Conservation (phyloP, 2,329 filamentous ascomycete genomes). For the Xylaria digitata region DNA sequence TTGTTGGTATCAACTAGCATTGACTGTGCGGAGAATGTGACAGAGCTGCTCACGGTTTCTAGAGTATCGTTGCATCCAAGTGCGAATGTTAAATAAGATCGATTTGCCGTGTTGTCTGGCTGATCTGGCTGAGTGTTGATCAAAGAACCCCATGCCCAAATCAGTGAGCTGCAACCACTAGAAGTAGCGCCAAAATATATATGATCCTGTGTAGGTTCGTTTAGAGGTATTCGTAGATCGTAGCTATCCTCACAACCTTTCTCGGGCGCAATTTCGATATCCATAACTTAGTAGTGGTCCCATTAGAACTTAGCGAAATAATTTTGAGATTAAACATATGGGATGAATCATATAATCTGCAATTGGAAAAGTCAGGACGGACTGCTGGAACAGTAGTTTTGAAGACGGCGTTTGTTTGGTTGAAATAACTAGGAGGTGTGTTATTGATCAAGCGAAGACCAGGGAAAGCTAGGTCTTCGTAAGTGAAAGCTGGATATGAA, state of each 20-base stretch:
- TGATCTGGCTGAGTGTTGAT: no score
- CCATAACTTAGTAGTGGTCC: no score
- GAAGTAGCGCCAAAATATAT: conserved; percentile 3
- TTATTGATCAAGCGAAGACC: neutral
- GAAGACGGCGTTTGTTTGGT: neutral
- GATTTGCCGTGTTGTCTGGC: no score
- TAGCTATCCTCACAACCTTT: neutral
- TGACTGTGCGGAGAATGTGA: neutral
- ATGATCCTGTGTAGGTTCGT: neutral
- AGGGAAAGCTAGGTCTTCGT: conserved; percentile 19
- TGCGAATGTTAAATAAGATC: neutral
- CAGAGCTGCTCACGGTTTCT: conserved; percentile 8
- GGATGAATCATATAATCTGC: conserved; percentile 1
- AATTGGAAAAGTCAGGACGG: conserved; percentile 1
- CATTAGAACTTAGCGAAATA: no score
- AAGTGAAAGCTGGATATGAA: conserved; percentile 20
- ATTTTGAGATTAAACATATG: neutral
- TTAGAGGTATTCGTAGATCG: no score
- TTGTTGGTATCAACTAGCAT: neutral
- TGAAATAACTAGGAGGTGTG: neutral
- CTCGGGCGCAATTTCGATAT: neutral
- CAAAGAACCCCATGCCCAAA: conserved; percentile 16
- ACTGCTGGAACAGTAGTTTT: conserved; percentile 11
- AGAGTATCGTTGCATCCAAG: conserved; percentile 21
- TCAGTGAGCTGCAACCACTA: neutral